phyloP scores from a whole-genome alignment of 2,329 filamentous ascomycete genomes.

The Scopulariopsis brevicaulis region DNA sequence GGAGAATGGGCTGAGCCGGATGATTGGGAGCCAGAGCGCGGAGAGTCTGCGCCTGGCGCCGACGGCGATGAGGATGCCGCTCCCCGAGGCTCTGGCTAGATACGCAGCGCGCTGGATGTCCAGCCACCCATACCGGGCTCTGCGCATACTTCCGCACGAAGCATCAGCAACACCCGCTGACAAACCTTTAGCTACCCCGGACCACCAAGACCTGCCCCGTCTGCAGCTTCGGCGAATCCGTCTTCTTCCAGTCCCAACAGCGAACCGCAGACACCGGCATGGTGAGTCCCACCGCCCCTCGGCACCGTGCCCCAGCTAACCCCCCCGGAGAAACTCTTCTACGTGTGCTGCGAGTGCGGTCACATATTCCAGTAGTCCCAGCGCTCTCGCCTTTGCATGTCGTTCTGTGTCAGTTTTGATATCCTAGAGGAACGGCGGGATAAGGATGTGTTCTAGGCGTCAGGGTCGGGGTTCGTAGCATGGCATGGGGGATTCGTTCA shows the following conservation, averaged over 20 bases:
- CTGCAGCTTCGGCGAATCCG: slow-evolving; percentile 80
- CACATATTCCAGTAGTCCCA: slow-evolving; percentile 58
- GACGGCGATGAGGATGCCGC: neutral
- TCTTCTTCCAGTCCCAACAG: slow-evolving; percentile 98
- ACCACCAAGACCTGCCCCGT: slow-evolving; percentile 75
- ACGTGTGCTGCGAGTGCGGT: slow-evolving; percentile 89
- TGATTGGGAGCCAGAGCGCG: neutral
- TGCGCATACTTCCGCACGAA: neutral
- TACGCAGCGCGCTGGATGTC: neutral
- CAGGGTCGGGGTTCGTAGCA: neutral
- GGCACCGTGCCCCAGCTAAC: neutral
- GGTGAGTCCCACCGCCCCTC: slow-evolving; percentile 45
- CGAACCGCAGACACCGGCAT: slow-evolving; percentile 95
- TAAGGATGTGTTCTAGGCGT: slow-evolving; percentile 7
- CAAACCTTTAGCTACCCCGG: slow-evolving; percentile 65
- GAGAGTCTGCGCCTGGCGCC: neutral
- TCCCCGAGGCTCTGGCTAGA: neutral
- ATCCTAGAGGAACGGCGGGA: neutral
- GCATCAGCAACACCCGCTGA: neutral
- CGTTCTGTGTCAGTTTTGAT: neutral
- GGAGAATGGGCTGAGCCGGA: neutral
- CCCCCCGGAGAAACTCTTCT: slow-evolving; percentile 67
- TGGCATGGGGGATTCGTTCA: neutral
- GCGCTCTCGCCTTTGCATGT: neutral
- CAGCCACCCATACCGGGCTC: no score